phyloP scores from a whole-genome alignment of 345 rosid genomes.

The Eutrema yunnanense region DNA sequence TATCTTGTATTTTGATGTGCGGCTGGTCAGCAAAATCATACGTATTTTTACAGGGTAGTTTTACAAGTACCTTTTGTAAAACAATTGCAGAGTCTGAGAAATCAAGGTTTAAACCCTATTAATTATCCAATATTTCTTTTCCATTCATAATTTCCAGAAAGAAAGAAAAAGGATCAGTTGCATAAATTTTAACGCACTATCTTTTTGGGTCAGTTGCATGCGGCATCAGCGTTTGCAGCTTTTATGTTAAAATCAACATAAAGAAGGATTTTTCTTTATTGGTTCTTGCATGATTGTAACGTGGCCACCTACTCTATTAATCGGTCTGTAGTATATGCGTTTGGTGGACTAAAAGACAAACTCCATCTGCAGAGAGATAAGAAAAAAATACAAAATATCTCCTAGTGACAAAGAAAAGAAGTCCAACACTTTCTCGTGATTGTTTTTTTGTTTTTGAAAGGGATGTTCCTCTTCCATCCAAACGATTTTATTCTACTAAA shows the following conservation, averaged over 20 bases:
- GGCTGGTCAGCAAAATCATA: background rate
- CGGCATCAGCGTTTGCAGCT: background rate
- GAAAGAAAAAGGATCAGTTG: background rate
- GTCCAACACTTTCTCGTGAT: background rate
- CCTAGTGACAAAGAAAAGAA: background rate
- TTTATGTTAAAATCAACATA: background rate
- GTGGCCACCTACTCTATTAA: background rate
- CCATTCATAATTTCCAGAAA: background rate
- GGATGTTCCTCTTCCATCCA: background rate
- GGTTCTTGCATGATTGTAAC: conserved; percentile 10
- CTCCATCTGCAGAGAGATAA: background rate
- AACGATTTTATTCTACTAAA: background rate
- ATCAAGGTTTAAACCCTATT: background rate
- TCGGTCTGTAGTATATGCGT: background rate
- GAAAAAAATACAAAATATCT: background rate
- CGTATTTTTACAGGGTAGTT: background rate
- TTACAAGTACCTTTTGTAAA: background rate
- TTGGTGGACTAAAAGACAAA: background rate
- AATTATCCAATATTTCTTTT: background rate
- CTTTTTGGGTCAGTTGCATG: background rate
- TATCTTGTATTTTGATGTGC: too few relatives aligned
- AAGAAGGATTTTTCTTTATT: background rate
- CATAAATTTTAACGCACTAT: background rate
- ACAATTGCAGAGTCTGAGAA: background rate
- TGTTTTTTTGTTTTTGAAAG: background rate